Conservation (phyloP, 345 rosid genomes). For the Aurinia saxatilis region DNA sequence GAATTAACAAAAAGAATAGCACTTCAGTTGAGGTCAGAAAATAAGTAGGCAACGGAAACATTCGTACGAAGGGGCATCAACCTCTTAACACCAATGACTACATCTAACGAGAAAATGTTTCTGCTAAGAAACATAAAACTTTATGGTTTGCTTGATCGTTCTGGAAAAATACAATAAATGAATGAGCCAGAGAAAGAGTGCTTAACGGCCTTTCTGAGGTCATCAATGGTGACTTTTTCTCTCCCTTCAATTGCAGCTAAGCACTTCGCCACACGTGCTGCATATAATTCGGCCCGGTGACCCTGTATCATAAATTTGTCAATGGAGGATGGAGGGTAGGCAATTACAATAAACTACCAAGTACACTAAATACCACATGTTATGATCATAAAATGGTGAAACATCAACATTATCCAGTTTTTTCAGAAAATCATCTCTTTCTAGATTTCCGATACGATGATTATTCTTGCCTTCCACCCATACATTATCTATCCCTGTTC, state of each 20-base stretch:
- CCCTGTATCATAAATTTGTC: slow-evolving; percentile 48
- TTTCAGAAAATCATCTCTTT: not conserved
- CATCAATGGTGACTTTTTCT: slow-evolving; percentile 85
- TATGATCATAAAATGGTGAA: slow-evolving; percentile 2
- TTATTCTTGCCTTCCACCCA: not conserved
- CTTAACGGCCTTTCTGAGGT: slow-evolving; percentile 93
- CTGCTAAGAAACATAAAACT: not conserved
- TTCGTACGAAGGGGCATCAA: not conserved
- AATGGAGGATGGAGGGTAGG: not conserved
- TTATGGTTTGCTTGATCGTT: not conserved
- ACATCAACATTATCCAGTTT: slow-evolving; percentile 4
- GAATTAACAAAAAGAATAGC: too few species aligned
- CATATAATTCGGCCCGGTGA: slow-evolving; percentile 93
- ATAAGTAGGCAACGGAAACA: not conserved
- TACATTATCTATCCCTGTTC: not conserved
- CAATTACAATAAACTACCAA: not conserved
- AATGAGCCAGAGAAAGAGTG: slow-evolving; percentile 27
- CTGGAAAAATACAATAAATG: not conserved
- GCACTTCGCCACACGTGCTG: slow-evolving; percentile 92
- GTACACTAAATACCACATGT: not conserved
- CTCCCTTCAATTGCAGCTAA: slow-evolving; percentile 93
- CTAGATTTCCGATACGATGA: not conserved
- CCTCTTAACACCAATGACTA: not conserved
- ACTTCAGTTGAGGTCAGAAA: not conserved
- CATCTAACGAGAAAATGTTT: not conserved